Conservation (phyloP, 192 early-diverging fungal species). For the Linnemannia schmuckeri region DNA sequence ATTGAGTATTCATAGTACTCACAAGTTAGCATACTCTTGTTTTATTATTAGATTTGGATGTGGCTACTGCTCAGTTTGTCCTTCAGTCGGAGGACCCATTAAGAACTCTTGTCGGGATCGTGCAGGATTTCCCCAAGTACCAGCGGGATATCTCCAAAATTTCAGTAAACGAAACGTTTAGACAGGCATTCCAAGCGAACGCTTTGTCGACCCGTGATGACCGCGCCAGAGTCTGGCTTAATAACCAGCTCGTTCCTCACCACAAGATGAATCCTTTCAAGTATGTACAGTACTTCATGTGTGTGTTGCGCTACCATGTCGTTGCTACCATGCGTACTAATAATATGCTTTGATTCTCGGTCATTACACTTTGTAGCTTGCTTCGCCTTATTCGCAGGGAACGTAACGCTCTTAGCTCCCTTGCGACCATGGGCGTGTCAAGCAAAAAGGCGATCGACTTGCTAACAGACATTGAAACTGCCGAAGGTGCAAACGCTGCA, state of each 20-base stretch:
- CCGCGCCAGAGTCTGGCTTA: constrained; percentile 69
- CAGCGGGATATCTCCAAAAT: constrained; percentile 78
- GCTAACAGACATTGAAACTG: constrained; percentile 40
- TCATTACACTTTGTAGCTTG: constrained; percentile 52
- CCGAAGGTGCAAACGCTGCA: constrained; percentile 13
- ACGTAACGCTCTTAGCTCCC: constrained; percentile 57
- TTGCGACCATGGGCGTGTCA: constrained; percentile 62
- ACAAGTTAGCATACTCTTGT: not conserved
- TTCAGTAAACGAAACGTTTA: constrained; percentile 62
- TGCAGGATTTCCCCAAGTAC: constrained; percentile 92
- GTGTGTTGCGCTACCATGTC: too few species aligned
- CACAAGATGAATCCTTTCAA: constrained; percentile 75
- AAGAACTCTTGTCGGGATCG: constrained; percentile 70
- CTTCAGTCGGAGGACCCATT: constrained; percentile 73
- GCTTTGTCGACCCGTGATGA: constrained; percentile 25
- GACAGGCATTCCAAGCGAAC: constrained; percentile 54
- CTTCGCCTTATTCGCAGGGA: constrained; percentile 72
- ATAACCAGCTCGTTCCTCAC: constrained; percentile 70
- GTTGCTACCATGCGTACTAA: not conserved
- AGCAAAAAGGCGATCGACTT: constrained; percentile 58
- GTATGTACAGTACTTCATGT: constrained; percentile 26
- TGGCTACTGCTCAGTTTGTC: constrained; percentile 83
- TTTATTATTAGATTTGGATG: constrained; percentile 62
- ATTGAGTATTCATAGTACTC: not conserved
- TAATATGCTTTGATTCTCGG: not conserved